These are phyloP conservation scores for Syzygium syzygioides DNA, from an alignment of 441 rosid genomes.

Conservation along the genomic window DNA sequence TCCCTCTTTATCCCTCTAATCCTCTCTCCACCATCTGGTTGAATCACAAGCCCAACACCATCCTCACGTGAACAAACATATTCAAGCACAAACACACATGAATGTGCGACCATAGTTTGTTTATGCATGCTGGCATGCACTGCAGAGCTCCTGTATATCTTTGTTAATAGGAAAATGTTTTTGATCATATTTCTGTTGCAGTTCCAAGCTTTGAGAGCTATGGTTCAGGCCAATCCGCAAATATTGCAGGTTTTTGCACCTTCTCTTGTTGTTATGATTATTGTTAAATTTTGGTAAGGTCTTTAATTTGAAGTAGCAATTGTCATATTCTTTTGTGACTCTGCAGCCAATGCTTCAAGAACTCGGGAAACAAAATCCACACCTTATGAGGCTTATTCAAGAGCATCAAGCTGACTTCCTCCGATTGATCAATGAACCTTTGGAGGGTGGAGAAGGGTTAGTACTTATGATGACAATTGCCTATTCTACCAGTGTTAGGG, in stretches of 20 bases:
- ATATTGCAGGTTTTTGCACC: slow-evolving; percentile 53
- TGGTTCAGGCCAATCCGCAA: slow-evolving; percentile 92
- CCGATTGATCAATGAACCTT: slow-evolving; percentile 74
- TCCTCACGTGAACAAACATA: neutral
- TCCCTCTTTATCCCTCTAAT: neutral
- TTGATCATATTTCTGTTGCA: slow-evolving; percentile 17
- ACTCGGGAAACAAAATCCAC: slow-evolving; percentile 80
- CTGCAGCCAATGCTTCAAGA: slow-evolving; percentile 86
- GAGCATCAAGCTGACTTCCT: slow-evolving; percentile 81
- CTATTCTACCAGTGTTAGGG: neutral
- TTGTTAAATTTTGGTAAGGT: neutral
- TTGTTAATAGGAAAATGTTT: neutral
- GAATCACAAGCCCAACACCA: neutral
- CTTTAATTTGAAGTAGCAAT: neutral
- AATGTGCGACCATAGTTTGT: neutral
- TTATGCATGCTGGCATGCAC: neutral
- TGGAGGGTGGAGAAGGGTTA: slow-evolving; percentile 78
- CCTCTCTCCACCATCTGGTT: neutral
- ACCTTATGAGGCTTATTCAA: slow-evolving; percentile 62
- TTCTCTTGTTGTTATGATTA: neutral
- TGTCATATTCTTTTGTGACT: neutral
- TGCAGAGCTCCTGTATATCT: neutral
- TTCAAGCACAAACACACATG: neutral
- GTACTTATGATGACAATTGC: slow-evolving; percentile 5
- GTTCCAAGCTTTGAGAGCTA: slow-evolving; percentile 85